phyloP scores from a whole-genome alignment of 129 eudicot species.

The Saussurea involucrata region DNA sequence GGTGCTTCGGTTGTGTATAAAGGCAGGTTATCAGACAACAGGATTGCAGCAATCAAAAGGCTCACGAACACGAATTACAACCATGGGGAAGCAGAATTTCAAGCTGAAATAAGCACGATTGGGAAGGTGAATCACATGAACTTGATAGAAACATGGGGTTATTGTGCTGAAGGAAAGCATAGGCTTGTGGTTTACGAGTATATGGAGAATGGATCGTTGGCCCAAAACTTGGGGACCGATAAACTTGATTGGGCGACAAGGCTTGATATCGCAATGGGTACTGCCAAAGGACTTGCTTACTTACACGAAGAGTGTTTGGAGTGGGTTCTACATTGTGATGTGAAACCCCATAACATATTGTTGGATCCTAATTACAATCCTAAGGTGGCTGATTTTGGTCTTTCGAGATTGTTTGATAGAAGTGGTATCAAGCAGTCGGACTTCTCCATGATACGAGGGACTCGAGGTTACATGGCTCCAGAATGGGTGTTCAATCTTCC shows the following conservation, averaged over 20 bases:
- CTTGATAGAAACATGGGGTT: conserved; percentile 32
- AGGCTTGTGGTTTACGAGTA: conserved; percentile 25
- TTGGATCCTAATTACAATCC: conserved; percentile 24
- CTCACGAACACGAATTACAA: conserved; percentile 3
- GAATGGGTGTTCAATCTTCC: conserved; percentile 7
- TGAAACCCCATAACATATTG: conserved; percentile 34
- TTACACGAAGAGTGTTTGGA: conserved; percentile 25
- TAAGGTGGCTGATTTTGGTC: conserved; percentile 31
- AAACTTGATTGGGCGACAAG: conserved; percentile 23
- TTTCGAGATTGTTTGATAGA: conserved; percentile 20
- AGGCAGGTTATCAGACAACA: conserved; percentile 22
- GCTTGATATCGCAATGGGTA: conserved; percentile 3
- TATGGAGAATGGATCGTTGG: conserved; percentile 30
- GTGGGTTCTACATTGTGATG: conserved; percentile 24
- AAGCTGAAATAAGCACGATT: conserved; percentile 31
- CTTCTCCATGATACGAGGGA: background rate
- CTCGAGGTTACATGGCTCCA: background rate
- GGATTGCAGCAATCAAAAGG: conserved; percentile 36
- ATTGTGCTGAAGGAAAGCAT: conserved; percentile 25
- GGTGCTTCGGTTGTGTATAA: conserved; percentile 31
- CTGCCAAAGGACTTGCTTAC: conserved; percentile 22
- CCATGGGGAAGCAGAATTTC: conserved; percentile 33
- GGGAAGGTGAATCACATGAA: conserved; percentile 35
- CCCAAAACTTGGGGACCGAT: background rate
- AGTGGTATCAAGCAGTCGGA: background rate